Evolutionary conservation across 2,329 filamentous ascomycete genomes (phyloP).

Genomic region (Lasiodiplodia citricola): DNA sequence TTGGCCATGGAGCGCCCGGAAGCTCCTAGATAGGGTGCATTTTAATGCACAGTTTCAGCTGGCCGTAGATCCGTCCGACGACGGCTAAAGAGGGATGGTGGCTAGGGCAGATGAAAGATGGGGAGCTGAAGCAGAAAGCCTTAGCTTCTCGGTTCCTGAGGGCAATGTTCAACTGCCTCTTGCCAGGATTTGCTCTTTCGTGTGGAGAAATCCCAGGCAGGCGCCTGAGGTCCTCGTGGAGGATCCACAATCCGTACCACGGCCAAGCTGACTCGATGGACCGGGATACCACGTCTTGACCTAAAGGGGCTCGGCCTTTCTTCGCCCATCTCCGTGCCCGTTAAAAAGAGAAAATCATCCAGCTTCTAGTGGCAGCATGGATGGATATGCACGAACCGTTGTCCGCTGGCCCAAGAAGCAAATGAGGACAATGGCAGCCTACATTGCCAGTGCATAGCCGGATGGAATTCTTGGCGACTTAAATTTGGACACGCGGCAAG

Average conservation of each 20-base stretch:
- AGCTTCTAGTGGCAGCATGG: not conserved
- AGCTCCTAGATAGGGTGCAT: not conserved
- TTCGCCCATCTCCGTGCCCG: not conserved
- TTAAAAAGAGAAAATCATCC: not conserved
- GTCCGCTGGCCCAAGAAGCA: not conserved
- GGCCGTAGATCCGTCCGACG: not conserved
- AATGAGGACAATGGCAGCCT: not conserved
- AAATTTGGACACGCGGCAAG: not conserved
- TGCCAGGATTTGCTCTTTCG: not conserved
- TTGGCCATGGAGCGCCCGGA: not conserved
- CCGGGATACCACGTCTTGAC: not conserved
- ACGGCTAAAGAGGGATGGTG: not conserved
- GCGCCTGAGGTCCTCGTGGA: not conserved
- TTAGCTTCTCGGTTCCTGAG: not conserved
- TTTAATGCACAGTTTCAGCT: not conserved
- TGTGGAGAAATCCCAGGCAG: not conserved
- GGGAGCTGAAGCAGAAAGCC: not conserved
- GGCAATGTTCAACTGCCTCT: not conserved
- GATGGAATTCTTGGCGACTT: not conserved
- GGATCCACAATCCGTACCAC: not conserved
- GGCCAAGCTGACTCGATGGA: not conserved
- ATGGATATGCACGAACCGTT: not conserved
- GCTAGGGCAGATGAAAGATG: not conserved
- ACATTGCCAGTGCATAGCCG: not conserved
- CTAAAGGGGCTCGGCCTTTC: not conserved